phyloP scores from a whole-genome alignment of 768 basidiomycete genomes.

The Amanita brunnescens region DNA sequence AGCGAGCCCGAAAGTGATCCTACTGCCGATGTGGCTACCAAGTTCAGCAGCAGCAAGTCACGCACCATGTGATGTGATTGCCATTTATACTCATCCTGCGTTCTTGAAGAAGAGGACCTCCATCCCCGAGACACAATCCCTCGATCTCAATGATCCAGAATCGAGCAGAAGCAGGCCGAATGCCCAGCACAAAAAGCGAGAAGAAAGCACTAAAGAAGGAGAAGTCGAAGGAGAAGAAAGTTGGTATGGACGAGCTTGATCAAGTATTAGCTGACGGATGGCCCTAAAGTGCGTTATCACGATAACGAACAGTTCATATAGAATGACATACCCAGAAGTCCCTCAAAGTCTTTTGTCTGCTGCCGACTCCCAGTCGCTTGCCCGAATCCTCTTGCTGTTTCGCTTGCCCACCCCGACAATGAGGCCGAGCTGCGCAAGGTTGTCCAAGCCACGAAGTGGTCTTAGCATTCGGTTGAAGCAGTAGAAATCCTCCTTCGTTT shows the following conservation, averaged over 20 bases:
- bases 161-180: slow-evolving; percentile 1
- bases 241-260: slow-evolving; percentile 72
- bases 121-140: slow-evolving; percentile 8
- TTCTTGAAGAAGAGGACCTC: slow-evolving; percentile 28
- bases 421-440: slow-evolving; percentile 90
- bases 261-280: slow-evolving; percentile 78
- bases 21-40: slow-evolving; percentile 17
- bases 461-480: too few species aligned
- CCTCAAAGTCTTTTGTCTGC: slow-evolving; percentile 30
- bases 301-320: not conserved
- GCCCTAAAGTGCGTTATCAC: slow-evolving; percentile 49
- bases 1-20: slow-evolving; percentile 11
- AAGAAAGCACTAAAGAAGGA: slow-evolving; percentile 58
- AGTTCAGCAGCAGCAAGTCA: slow-evolving; percentile 25
- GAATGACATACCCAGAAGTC: slow-evolving; percentile 30
- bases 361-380: slow-evolving; percentile 26
- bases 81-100: too few species aligned
- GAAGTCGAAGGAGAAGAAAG: slow-evolving; percentile 57
- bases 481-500: too few species aligned
- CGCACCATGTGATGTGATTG: slow-evolving; percentile 5
- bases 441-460: slow-evolving; percentile 59
- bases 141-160: slow-evolving; percentile 1
- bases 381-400: slow-evolving; percentile 69
- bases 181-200: too few species aligned
- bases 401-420: slow-evolving; percentile 70